Evolutionary conservation across 257 asterid species (phyloP).

Genomic region (Gardenia jasminoides): DNA sequence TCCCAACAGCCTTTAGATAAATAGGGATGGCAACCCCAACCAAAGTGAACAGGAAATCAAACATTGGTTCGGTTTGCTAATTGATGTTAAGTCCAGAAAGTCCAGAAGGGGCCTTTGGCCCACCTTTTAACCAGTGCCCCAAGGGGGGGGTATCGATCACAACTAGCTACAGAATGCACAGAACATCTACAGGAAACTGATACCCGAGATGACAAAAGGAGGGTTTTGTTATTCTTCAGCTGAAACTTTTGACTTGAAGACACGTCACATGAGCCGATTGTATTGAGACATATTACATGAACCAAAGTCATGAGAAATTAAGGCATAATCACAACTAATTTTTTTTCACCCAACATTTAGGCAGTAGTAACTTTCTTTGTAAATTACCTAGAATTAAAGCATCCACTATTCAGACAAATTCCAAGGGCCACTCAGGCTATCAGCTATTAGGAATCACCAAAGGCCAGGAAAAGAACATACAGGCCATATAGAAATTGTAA

Average conservation of each 20-base stretch:
- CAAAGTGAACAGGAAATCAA: not conserved
- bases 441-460: not conserved
- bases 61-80: too few relatives aligned
- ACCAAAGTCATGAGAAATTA: not conserved
- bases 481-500: not conserved
- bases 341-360: not conserved
- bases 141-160: not conserved
- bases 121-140: too few relatives aligned
- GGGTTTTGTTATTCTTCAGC: not conserved
- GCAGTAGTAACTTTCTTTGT: not conserved
- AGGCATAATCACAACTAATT: not conserved
- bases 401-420: not conserved
- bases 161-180: not conserved
- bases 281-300: too few relatives aligned
- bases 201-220: too few relatives aligned
- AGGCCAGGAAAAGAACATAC: not conserved
- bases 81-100: too few relatives aligned
- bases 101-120: too few relatives aligned
- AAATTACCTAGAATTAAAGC: not conserved
- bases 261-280: not conserved
- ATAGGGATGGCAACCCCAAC: not conserved
- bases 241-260: too few relatives aligned
- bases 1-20: not conserved
- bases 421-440: not conserved
- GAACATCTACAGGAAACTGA: not conserved